Base-by-base conservation (phyloP, 2,329 filamentous ascomycete genomes). In the Ceratocystis diversiconidia region DNA sequence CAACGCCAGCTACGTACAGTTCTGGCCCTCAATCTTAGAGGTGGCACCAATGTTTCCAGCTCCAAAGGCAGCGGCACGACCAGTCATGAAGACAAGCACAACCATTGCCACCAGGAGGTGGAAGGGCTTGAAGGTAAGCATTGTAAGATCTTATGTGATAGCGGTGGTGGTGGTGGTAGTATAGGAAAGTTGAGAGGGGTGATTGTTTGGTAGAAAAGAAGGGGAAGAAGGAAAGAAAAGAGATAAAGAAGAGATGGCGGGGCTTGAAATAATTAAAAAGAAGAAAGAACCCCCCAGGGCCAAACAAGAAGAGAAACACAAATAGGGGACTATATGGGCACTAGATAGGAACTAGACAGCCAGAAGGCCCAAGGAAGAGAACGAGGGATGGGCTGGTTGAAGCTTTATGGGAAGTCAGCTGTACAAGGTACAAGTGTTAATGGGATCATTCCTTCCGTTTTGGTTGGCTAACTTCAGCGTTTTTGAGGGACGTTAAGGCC, bases 1-100 rank as follows among this genome's bases (percentile, higher is more conserved):
- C 36, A 41, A 41, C 36, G 12, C 36, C 36, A 41, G 36, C 36
- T 41, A 41, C 82, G 68, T 71, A 86, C 85, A 95, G 75, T 95
- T 95, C 74, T 89, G 82, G 69, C 90, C 90, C 75, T 94, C 89
- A 64, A 95, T 81, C 73, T 86, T 87, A 72, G 89, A 88, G 68
- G 90, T 82, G 66, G 87, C 85, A 52, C 88, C 89, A 73, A 95
- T 94, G 75, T 95, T 95, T 68, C 91, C 91, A 71, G 90, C 90
- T 70, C 90, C 90, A 73, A 95, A 95, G 65, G 89, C 90, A 70
- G 87, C 79, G 44, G 84, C 82, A 19, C 88, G 88, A 68, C 80
- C 80, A 64, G 86, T 83, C 71, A 90, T 83, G 70, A 83, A 76
- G 70, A 91, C 78, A 70, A 92, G 76, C 69, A 90, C 72, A 65